Base-by-base conservation (phyloP, 2,329 filamentous ascomycete species). In the Acephala macrosclerotiorum region DNA sequence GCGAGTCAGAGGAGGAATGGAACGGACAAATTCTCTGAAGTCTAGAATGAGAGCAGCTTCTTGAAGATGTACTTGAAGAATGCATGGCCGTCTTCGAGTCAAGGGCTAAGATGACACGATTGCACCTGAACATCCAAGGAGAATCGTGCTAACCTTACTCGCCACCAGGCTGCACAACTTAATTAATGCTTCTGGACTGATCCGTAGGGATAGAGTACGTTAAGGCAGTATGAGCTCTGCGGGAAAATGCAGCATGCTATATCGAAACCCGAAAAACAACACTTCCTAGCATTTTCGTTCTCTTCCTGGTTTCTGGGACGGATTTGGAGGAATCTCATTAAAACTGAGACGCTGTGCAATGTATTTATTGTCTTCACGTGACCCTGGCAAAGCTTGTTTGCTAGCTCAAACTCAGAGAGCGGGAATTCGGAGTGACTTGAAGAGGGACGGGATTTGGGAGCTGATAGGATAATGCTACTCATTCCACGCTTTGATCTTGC, bases 231-330 rank as follows among this genome's bases (percentile, higher is more conserved):
- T 12, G 3, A n/a, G 22, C 11, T 12, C 12, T 49, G 49, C 18
- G 25, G 49, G 25, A 33, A 29, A 53, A 49, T 5, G 22, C 20
- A 49, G 45, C 11, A 25, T 11, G 9, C 25, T 49, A 49, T 49
- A 49, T 49, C 9, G 45, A 49, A 42, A 42, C 40, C 40, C 40
- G 16, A 42, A 6, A 42, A 16, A 42, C n/a, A 18, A 42, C 6
- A 42, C 16, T 42, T 42, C 40, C 16, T 16, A 6, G n/a, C 40
- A 42, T 42, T 42, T 16, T 42, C 40, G 6, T 12, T n/a, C 9
- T 33, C 22, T 53, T 53, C 49, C 14, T 26, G 49, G 49, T 53
- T 53, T 53, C 49, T 53, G 49, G 49, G 49, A 53, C 49, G 49
- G 2, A 53, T 29, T 53, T 49, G n/a, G 14, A 18, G 22, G 26